A percentile compares a stretch with the other conserved stretches of the same genome.
phyloP scores from a whole-genome alignment of 2,329 filamentous ascomycete species.

The Colletotrichum cuscutae region DNA sequence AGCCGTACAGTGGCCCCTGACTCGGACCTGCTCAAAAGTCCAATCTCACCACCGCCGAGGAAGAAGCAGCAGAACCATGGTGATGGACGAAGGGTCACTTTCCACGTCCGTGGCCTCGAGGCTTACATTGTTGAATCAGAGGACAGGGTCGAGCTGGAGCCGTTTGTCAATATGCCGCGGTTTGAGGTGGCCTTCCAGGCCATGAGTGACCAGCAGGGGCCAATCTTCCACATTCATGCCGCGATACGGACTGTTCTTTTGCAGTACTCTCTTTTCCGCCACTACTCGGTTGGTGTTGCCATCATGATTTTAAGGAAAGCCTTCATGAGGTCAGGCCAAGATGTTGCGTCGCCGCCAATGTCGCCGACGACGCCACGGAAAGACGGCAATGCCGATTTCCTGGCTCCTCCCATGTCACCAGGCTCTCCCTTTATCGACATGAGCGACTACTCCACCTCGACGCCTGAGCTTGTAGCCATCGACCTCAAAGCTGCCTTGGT shows the following conservation, averaged over 20 bases:
- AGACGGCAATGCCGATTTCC: conserved; percentile 42
- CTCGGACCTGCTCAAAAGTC: conserved; percentile 66
- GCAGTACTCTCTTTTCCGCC: conserved; percentile 92
- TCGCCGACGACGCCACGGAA: conserved; percentile 40
- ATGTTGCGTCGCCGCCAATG: conserved; percentile 41
- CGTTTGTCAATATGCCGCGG: conserved; percentile 86
- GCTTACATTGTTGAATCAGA: conserved; percentile 90
- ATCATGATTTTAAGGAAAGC: conserved; percentile 78
- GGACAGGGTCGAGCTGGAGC: conserved; percentile 85
- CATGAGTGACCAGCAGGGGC: conserved; percentile 85
- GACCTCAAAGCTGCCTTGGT: conserved; percentile 85
- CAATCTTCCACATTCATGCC: conserved; percentile 87
- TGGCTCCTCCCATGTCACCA: conserved; percentile 51
- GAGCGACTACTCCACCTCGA: conserved; percentile 46
- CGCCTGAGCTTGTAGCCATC: conserved; percentile 77
- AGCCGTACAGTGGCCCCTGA: conserved; percentile 79
- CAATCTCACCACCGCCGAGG: conserved; percentile 56
- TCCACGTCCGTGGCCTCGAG: conserved; percentile 87
- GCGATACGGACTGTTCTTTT: conserved; percentile 81
- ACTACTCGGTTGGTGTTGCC: conserved; percentile 90
- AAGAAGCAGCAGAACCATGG: conserved; percentile 67
- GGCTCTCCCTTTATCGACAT: conserved; percentile 42
- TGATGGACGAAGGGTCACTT: conserved; percentile 83
- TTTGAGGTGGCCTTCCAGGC: conserved; percentile 91
- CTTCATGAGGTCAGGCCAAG: conserved; percentile 65